Conservation (phyloP, 495 filamentous ascomycete genomes). For the Thermothielavioides terrestris region DNA sequence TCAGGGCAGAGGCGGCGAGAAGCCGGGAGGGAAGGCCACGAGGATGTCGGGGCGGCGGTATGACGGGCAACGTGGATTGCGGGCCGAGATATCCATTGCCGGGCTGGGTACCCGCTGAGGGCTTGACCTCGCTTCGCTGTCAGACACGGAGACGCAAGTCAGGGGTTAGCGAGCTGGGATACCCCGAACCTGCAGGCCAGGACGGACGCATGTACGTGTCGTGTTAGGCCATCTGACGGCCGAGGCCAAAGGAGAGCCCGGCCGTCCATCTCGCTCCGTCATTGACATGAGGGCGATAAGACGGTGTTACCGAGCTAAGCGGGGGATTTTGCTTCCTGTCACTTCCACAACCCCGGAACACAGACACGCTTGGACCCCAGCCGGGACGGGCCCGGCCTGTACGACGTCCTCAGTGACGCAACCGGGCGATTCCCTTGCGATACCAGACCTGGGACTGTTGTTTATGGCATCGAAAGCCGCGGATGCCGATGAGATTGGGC, state of each 20-base stretch:
- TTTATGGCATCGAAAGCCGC: neutral
- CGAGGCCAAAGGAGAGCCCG: neutral
- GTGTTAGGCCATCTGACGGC: slow-evolving; percentile 1
- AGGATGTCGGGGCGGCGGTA: neutral
- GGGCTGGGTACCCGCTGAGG: neutral
- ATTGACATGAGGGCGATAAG: neutral
- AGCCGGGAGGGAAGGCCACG: neutral
- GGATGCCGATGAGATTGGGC: neutral
- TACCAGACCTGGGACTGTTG: neutral
- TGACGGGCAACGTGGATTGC: neutral
- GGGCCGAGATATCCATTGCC: neutral
- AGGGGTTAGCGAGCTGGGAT: neutral
- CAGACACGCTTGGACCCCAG: neutral
- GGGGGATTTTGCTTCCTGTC: slow-evolving; percentile 3
- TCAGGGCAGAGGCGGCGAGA: neutral
- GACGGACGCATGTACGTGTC: neutral
- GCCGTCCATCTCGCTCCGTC: neutral
- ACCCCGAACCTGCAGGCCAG: neutral
- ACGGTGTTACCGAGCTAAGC: slow-evolving; percentile 1
- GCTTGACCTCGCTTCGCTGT: neutral
- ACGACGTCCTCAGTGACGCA: neutral
- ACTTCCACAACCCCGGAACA: too few species aligned
- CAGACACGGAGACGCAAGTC: neutral
- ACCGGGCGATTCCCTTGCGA: neutral
- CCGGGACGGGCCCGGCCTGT: neutral